Conservation (phyloP, 208 protist genomes). For the Trypanosoma mega region DNA sequence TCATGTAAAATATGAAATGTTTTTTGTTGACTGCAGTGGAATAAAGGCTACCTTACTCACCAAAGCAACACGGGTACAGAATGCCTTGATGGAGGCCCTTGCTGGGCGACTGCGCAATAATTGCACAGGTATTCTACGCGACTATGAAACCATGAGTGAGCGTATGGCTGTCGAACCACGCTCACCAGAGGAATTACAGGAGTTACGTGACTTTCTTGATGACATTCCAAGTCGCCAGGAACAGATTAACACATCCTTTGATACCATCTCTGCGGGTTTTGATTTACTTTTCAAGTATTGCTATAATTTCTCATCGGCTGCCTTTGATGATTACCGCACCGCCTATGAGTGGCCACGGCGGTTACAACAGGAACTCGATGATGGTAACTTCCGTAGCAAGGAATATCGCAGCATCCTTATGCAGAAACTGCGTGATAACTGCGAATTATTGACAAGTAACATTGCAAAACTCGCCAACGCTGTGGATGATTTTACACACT, state of each 20-base stretch:
- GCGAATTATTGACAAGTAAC: slow-evolving; percentile 77
- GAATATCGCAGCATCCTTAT: slow-evolving; percentile 91
- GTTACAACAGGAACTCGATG: slow-evolving; percentile 87
- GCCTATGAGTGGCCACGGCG: slow-evolving; percentile 91
- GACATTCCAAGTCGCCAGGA: slow-evolving; percentile 67
- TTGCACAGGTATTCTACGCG: slow-evolving; percentile 51
- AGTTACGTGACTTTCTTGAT: slow-evolving; percentile 78
- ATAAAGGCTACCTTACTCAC: slow-evolving; percentile 73
- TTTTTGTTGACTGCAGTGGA: slow-evolving; percentile 84
- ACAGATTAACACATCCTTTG: slow-evolving; percentile 68
- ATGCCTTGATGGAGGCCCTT: slow-evolving; percentile 72
- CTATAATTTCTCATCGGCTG: slow-evolving; percentile 68
- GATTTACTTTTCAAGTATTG: slow-evolving; percentile 83
- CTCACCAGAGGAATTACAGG: slow-evolving; percentile 91
- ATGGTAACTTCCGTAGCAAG: slow-evolving; percentile 88
- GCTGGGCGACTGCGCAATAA: slow-evolving; percentile 56
- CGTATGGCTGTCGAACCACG: slow-evolving; percentile 73
- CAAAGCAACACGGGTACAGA: slow-evolving; percentile 57
- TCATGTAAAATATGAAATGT: slow-evolving; percentile 88
- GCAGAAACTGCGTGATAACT: slow-evolving; percentile 86
- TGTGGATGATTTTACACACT: slow-evolving; percentile 86
- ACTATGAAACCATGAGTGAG: slow-evolving; percentile 75
- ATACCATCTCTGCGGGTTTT: slow-evolving; percentile 71
- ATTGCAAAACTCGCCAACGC: slow-evolving; percentile 78
- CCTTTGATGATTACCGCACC: slow-evolving; percentile 84